Base-by-base conservation (phyloP, 2,329 filamentous ascomycete species). In the Lecanosticta acicola region DNA sequence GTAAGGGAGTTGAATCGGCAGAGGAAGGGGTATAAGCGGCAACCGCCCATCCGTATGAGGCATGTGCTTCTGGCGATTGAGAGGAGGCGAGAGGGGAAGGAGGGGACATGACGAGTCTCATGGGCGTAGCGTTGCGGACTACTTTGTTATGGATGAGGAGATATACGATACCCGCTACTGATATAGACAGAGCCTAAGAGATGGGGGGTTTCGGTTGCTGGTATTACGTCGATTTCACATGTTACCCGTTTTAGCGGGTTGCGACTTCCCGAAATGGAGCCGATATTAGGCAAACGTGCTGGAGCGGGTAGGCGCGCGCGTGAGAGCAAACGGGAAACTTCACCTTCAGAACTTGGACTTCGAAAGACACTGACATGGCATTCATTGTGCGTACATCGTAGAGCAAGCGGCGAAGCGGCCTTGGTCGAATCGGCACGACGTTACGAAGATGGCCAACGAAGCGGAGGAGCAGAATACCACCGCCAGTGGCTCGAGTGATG, bases 1-100 rank as follows among this genome's bases (percentile, higher is more conserved):
- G 72, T 77, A 41, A 63, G 68, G 10, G 73, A 78, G 63, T 61
- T 78, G 35, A 67, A 67, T 37, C 48, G 59, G 14, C 48, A 55
- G 29, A 40, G 56, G 3, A 58, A 57, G 33, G 62, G 63, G 7
- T 46, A 51, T n/a, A 53, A 46, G 40, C 50, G 42, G 36, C 41
- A 47, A 39, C 63, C 64, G 7, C 64, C 64, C 0, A 56, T 66
- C n/a, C 47, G 57, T 3, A 53, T 64, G 53, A 39, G 29, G 11
- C 59, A 65, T 41, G 43, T 54, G 4, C 13, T 24, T 17, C 17
- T 19, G 7, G 41, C 20, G 8, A 32, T 32, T 10, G 24, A 32
- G 19, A 38, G 20, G 20, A 11, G 32, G n/a, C 1, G 17, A 35
- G 13, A 35, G 33, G 16, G n/a, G 33, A 14, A 32, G 29, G 11